A percentile compares a stretch with the other conserved stretches of the same genome.
Conservation (phyloP, 352 stramenopile species). For the Pelagophyceae sp. region DNA sequence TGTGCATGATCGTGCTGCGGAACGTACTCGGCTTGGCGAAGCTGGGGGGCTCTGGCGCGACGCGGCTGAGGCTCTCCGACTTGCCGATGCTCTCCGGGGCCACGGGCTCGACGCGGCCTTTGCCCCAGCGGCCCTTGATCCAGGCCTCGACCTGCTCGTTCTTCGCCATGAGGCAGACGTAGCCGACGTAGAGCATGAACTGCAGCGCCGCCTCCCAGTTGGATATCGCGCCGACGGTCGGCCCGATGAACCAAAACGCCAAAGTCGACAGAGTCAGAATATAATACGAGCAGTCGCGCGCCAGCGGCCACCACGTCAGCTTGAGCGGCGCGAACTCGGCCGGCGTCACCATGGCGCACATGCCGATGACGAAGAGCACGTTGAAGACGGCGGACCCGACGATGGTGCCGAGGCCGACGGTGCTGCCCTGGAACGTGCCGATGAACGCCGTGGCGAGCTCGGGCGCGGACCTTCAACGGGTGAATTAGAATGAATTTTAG, state of each 20-base stretch:
- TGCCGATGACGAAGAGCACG: slow-evolving; percentile 47
- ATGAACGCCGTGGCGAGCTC: slow-evolving; percentile 45
- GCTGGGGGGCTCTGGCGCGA: not conserved
- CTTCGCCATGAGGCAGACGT: slow-evolving; percentile 40
- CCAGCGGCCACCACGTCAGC: slow-evolving; percentile 44
- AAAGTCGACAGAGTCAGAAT: slow-evolving; percentile 26
- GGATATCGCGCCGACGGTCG: slow-evolving; percentile 19
- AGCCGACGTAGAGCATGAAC: slow-evolving; percentile 37
- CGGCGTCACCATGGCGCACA: slow-evolving; percentile 35
- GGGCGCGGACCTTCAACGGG: slow-evolving; percentile 41
- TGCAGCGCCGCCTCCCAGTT: slow-evolving; percentile 35
- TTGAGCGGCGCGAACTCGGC: slow-evolving; percentile 23
- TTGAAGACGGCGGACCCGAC: slow-evolving; percentile 47
- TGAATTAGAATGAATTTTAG: too few relatives aligned
- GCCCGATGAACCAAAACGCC: slow-evolving; percentile 28
- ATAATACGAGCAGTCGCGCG: slow-evolving; percentile 40
- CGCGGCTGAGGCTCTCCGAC: not conserved
- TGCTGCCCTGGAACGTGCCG: slow-evolving; percentile 35
- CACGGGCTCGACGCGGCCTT: not conserved
- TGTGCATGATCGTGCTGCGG: slow-evolving; percentile 6
- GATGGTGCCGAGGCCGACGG: slow-evolving; percentile 45
- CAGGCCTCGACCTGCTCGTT: slow-evolving; percentile 30
- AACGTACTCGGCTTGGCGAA: not conserved
- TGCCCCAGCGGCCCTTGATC: not conserved
- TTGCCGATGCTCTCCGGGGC: not conserved